Conservation (phyloP, 306 rosid species). For the Cucumis melo region DNA sequence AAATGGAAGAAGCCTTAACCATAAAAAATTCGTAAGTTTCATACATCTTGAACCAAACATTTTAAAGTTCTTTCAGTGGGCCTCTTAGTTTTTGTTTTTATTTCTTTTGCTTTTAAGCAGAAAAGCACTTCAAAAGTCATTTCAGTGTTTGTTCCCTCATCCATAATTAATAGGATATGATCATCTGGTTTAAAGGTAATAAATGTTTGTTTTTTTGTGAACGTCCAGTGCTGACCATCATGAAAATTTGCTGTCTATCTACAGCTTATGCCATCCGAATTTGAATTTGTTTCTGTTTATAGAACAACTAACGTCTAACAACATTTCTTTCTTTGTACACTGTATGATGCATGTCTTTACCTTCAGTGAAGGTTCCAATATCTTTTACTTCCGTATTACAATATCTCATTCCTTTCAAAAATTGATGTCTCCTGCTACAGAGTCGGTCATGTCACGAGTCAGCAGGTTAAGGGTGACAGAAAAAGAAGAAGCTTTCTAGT, state of each 20-base stretch:
- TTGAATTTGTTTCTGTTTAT: neutral
- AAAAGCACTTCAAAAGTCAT: neutral
- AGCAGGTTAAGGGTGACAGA: neutral
- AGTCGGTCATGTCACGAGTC: neutral
- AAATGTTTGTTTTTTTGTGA: neutral
- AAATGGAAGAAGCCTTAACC: slow-evolving; percentile 67
- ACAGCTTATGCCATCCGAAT: neutral
- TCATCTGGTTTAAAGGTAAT: neutral
- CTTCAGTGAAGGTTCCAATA: neutral
- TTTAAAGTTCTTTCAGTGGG: neutral
- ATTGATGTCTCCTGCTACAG: neutral
- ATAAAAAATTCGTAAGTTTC: slow-evolving; percentile 62
- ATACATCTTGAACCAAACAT: neutral
- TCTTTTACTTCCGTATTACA: neutral
- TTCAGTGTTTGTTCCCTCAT: neutral
- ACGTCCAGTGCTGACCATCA: neutral
- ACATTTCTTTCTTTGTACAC: neutral
- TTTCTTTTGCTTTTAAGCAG: neutral
- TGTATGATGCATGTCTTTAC: neutral
- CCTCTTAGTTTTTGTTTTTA: neutral
- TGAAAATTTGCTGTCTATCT: neutral
- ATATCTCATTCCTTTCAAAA: neutral
- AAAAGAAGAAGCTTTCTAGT: neutral
- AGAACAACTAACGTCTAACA: neutral
- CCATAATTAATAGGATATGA: neutral